Evolutionary conservation across 2,329 filamentous ascomycete genomes (phyloP).

Genomic region (Colletotrichum sp.): DNA sequence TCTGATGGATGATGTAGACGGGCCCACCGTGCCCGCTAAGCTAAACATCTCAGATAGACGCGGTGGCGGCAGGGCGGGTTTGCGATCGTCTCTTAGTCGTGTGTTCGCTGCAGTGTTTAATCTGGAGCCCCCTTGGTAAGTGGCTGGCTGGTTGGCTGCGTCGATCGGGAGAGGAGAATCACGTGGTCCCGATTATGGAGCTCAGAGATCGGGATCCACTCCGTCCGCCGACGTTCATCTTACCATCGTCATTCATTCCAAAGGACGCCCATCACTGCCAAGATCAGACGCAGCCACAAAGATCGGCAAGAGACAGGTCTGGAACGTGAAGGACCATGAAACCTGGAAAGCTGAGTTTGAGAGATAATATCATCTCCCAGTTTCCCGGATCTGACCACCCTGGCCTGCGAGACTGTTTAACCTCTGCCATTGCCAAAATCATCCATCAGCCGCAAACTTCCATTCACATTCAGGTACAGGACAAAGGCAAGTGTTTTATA

Average conservation of each 20-base stretch:
- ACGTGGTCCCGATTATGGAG: background rate
- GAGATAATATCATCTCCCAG: background rate
- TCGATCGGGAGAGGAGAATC: background rate
- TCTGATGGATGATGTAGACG: background rate
- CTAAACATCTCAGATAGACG: background rate
- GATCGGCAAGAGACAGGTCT: background rate
- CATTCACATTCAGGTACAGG: background rate
- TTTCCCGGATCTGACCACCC: background rate
- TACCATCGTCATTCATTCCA: background rate
- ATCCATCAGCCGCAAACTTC: background rate
- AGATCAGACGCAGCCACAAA: background rate
- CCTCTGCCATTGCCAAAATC: background rate
- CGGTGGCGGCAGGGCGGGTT: background rate
- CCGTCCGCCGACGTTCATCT: background rate
- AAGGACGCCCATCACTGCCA: background rate
- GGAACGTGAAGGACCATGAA: background rate
- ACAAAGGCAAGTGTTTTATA: background rate
- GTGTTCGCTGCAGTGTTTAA: background rate
- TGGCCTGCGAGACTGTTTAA: background rate
- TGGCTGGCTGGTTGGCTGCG: background rate
- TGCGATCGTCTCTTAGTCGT: background rate
- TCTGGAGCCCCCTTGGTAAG: background rate
- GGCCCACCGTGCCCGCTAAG: background rate
- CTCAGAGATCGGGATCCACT: slow-evolving; percentile 9
- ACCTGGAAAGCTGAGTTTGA: background rate